Base-by-base conservation (phyloP, 2,329 filamentous ascomycete species). In the Cordyceps javanica region DNA sequence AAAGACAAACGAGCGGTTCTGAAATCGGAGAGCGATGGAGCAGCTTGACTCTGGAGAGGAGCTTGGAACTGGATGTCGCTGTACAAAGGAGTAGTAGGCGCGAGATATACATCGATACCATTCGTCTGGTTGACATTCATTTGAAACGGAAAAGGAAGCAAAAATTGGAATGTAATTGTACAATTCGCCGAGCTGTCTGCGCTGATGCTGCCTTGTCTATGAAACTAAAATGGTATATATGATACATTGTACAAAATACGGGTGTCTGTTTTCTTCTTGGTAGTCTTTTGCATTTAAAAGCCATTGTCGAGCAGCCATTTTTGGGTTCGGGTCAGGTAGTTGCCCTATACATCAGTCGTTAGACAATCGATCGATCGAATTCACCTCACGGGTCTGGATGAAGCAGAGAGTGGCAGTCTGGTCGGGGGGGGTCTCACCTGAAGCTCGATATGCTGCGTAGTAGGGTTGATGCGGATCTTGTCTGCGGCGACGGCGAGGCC, bases 371-470 rank as follows among this genome's bases (percentile, higher is more conserved):
- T n/a, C n/a, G n/a, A n/a, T n/a, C n/a, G n/a, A n/a, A n/a, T n/a
- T n/a, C n/a, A n/a, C n/a, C n/a, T n/a, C n/a, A n/a, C n/a, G n/a
- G n/a, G n/a, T n/a, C n/a, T n/a, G n/a, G n/a, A n/a, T n/a, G n/a
- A n/a, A n/a, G n/a, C n/a, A n/a, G n/a, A n/a, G n/a, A n/a, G n/a
- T n/a, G n/a, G n/a, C n/a, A n/a, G n/a, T n/a, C n/a, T n/a, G n/a
- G n/a, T n/a, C n/a, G n/a, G n/a, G 34, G 34, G 11, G 34, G 19
- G n/a, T 41, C 75, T 65, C 70, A 90, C 89, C 79, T 87, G 90
- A 62, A 96, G 77, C 61, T 87, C 76, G 54, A 97, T 81, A 66
- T 96, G 88, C 52, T 81, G 80, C 45, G 88, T 96, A 52, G 87
- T 74, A 21, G 75, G 75, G 62, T 83, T 83, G 45, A 84, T 62